Evolutionary conservation across 495 filamentous ascomycete genomes (phyloP).

Genomic region (Podospora fimiseda): DNA sequence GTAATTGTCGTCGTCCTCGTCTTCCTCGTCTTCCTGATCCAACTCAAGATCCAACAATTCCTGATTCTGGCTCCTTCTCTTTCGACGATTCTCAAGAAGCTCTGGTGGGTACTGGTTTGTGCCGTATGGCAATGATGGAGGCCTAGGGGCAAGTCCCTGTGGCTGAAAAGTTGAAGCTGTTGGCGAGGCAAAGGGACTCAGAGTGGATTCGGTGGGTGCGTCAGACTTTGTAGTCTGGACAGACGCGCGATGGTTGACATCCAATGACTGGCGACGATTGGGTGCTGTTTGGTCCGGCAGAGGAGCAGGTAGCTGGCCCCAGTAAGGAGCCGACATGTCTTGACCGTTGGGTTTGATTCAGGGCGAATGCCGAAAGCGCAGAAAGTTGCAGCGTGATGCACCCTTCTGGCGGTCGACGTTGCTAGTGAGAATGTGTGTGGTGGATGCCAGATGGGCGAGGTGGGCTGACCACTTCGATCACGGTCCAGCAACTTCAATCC

Average conservation of each 20-base stretch:
- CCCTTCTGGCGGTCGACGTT: constrained; percentile 2
- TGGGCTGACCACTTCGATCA: constrained; percentile 7
- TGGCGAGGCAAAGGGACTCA: constrained; percentile 46
- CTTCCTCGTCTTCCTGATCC: neutral
- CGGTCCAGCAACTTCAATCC: constrained; percentile 1
- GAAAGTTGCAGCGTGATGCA: constrained; percentile 4
- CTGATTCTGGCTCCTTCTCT: constrained; percentile 30
- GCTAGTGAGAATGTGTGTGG: neutral
- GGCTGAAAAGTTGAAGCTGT: constrained; percentile 41
- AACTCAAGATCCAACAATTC: constrained; percentile 24
- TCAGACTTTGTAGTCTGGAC: constrained; percentile 41
- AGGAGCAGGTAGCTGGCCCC: constrained; percentile 35
- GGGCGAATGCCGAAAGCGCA: neutral
- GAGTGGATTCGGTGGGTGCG: constrained; percentile 43
- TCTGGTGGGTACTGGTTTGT: constrained; percentile 41
- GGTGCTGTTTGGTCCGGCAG: constrained; percentile 25
- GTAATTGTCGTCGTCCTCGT: constrained; percentile 17
- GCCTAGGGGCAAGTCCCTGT: constrained; percentile 43
- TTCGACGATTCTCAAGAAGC: constrained; percentile 29
- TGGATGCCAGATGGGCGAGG: neutral
- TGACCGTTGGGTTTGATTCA: constrained; percentile 19
- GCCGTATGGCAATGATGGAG: constrained; percentile 43
- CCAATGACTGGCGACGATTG: constrained; percentile 38
- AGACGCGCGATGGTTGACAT: constrained; percentile 34
- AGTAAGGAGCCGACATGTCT: constrained; percentile 40